Evolutionary conservation across 2,329 filamentous ascomycete species (phyloP).

Genomic region (Aspergillus pseudotamarii): DNA sequence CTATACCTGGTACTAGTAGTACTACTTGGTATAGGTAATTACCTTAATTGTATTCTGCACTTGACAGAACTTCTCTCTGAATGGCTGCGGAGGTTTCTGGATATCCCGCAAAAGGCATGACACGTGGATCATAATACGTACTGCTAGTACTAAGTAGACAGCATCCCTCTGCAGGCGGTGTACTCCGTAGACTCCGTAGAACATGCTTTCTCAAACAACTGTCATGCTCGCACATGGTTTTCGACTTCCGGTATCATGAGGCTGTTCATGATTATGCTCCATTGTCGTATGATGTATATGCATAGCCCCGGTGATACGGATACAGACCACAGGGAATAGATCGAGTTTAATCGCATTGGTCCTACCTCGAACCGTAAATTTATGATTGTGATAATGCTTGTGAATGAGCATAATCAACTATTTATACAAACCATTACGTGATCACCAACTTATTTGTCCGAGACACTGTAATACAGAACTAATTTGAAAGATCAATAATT

Average conservation of each 20-base stretch:
- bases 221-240: background rate
- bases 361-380: no score
- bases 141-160: no score
- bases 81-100: background rate
- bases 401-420: background rate
- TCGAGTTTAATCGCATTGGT: background rate
- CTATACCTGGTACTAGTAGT: background rate
- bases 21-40: background rate
- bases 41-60: background rate
- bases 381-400: background rate
- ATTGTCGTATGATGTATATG: background rate
- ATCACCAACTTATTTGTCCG: background rate
- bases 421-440: constrained; percentile 1
- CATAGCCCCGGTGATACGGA: background rate
- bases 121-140: background rate
- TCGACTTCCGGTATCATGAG: background rate
- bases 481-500: background rate
- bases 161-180: no score
- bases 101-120: background rate
- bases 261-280: background rate
- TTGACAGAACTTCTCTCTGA: background rate
- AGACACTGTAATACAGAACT: background rate
- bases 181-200: no score
- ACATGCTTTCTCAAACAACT: background rate
- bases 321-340: background rate